phyloP scores from a whole-genome alignment of 192 early-diverging fungal species.

The Entomortierella chlamydospora region DNA sequence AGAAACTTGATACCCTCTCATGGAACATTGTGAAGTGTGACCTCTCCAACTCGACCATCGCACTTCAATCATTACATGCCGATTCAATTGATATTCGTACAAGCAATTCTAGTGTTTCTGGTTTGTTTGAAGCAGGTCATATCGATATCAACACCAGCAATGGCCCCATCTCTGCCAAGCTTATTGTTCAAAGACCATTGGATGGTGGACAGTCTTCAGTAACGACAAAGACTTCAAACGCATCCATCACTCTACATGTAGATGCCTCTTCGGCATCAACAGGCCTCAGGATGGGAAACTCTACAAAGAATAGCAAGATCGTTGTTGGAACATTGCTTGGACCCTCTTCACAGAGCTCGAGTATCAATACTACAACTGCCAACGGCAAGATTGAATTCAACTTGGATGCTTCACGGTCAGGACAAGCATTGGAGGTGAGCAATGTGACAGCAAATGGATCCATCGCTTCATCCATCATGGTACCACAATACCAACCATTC shows the following conservation, averaged over 20 bases:
- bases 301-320: conserved; percentile 38
- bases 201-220: conserved; percentile 40
- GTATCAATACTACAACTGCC: conserved; percentile 6
- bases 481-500: conserved; percentile 21
- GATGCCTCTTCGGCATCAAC: conserved; percentile 17
- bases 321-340: conserved; percentile 33
- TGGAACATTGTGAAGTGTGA: conserved; percentile 18
- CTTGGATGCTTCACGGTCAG: conserved; percentile 42
- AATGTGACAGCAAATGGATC: conserved; percentile 28
- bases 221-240: conserved; percentile 36
- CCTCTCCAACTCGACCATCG: conserved; percentile 32
- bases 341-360: conserved; percentile 7
- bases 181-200: conserved; percentile 19
- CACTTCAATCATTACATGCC: conserved; percentile 29
- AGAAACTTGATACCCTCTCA: conserved; percentile 10
- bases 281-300: conserved; percentile 31
- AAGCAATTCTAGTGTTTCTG: conserved; percentile 35
- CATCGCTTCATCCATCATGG: conserved; percentile 41
- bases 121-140: conserved; percentile 32
- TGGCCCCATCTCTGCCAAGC: conserved; percentile 46
- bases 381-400: conserved; percentile 44
- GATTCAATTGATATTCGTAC: conserved; percentile 29
- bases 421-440: conserved; percentile 35
- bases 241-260: conserved; percentile 37
- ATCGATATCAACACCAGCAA: conserved; percentile 35